Evolutionary conservation across 78 protist species (phyloP), one percentile per base, ranked within the genome.

Genomic region (Polysphondylium violaceum): DNA sequence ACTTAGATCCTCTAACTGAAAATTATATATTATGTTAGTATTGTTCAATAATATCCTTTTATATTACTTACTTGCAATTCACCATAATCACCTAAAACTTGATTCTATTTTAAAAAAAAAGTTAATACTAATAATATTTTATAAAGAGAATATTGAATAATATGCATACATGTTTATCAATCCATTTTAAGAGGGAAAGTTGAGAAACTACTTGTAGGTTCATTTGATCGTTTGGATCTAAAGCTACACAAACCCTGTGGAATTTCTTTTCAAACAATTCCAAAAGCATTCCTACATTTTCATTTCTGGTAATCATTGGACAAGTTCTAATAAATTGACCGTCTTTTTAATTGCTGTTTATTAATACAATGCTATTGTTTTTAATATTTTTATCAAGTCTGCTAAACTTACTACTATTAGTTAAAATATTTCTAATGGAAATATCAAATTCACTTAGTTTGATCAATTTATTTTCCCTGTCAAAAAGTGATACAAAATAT

Each of bases 31-130:
- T 8, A 7, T 63, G 9, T 59, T 29, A 59, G 9, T 29, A 25
- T 29, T 27, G 25, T 29, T n/a, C 14, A 17, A 61, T 33, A 61
- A 9, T 29, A 17, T 14, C 19, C 35, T 33, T 63, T 35, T 16
- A 77, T 3, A 21, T 16, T 47, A 79, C 41, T 53, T 79, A 79
- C 89, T 40, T 38, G 64, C 27, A 50, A 50, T 29, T 79, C 89
- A 6, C 74, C 74, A 0, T 53, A 19, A 53, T 50, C 50, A n/a
- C 89, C 89, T 27, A 79, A 40, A 25, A 65, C 58, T 17, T 25
- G 7, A 33, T 76, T n/a, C 8, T 17, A 27, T 25, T 25, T 53
- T 0, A n/a, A n/a, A n/a, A n/a, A n/a, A n/a, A n/a, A n/a, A n/a
- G 16, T 25, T 75, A 25, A 29, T 3, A 73, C 16, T 27, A 4